Base-by-base conservation (phyloP, 805 yeast species). In the Hanseniaspora occidentalis region DNA sequence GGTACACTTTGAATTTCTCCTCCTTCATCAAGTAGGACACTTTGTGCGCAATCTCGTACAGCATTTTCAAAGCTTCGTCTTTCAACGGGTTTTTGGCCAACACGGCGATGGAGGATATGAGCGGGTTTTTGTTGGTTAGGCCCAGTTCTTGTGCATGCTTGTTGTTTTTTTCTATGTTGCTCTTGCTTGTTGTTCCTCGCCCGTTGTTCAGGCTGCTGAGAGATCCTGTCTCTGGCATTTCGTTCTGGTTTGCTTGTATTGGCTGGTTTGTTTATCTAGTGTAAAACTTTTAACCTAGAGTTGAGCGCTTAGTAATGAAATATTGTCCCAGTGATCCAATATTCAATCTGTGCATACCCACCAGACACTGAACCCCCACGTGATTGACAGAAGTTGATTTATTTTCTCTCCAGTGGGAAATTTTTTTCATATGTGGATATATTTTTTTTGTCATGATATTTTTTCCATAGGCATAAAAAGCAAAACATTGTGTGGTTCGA, bases 1-100 rank as follows among this genome's bases (percentile, higher is more conserved):
- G 61, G 0, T 75, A 77, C 2, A 88, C 89, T 40, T 70, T 73
- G 53, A 83, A 73, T 3, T 71, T 68, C 44, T 76, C 69, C 33
- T 73, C 72, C 43, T 75, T 71, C 77, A 89, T 83, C 39, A 89
- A 60, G 2, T 95, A 95, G 2, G 88, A 77, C 11, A 82, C 92
- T 24, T 69, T 58, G 20, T 66, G 68, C 2, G 89, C 88, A 13
- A 84, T 67, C 36, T 79, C 75, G 46, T 79, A 82, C 3, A 86
- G 65, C 31, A 83, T 47, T 14, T 73, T 71, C 23, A 71, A 53
- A 0, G 85, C 84, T 26, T 65, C 60, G 21, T 73, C 78, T 24
- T 60, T 57, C 7, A 60, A 49, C 19, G 69, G 67, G 49, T 67
- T 70, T 31, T 62, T 63, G 46, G 76, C 69, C 27, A 77, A 60